Percentiles rank a stretch among this genome's conserved stretches.
These are phyloP conservation scores for Lagenidium sp. DNA, from an alignment of 352 stramenopile species.

Conservation along the genomic window DNA sequence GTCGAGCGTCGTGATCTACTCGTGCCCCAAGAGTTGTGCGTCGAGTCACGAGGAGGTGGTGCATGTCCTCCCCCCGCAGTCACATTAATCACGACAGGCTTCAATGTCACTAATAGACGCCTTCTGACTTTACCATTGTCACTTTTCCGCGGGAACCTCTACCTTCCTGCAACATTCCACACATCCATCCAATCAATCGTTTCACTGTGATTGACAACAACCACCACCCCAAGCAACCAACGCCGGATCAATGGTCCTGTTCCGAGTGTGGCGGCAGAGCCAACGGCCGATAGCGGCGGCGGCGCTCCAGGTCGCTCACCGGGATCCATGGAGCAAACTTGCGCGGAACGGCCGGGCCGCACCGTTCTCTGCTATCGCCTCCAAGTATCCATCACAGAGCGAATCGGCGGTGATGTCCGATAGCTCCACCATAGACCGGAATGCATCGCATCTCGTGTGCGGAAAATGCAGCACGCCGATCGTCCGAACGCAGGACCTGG, in stretches of 20 bases:
- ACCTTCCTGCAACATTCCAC: slow-evolving; percentile 5
- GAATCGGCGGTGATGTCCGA: slow-evolving; percentile 38
- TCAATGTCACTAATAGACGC: slow-evolving; percentile 2
- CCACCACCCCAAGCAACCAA: background rate
- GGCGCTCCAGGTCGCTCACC: too few species aligned
- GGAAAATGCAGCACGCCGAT: slow-evolving; percentile 55
- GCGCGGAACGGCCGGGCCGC: too few species aligned
- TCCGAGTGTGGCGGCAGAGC: too few species aligned
- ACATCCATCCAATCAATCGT: slow-evolving; percentile 9
- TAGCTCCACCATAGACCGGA: slow-evolving; percentile 21
- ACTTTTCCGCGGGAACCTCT: too few species aligned
- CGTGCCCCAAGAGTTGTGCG: slow-evolving; percentile 56
- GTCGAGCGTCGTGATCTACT: slow-evolving; percentile 71
- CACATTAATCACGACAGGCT: too few species aligned
- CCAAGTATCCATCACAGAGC: slow-evolving; percentile 43
- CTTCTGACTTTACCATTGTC: background rate
- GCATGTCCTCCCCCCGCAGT: slow-evolving; percentile 33
- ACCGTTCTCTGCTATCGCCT: slow-evolving; percentile 40
- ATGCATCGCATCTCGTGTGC: slow-evolving; percentile 48
- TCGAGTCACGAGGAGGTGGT: slow-evolving; percentile 60
- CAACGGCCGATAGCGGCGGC: too few species aligned
- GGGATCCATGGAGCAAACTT: background rate
- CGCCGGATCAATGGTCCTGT: too few species aligned
- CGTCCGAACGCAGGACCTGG: slow-evolving; percentile 49
- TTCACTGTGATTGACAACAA: slow-evolving; percentile 9